These are phyloP conservation scores for Bipolaris zeicola DNA, from an alignment of 2,329 filamentous ascomycete species.

Conservation along the genomic window DNA sequence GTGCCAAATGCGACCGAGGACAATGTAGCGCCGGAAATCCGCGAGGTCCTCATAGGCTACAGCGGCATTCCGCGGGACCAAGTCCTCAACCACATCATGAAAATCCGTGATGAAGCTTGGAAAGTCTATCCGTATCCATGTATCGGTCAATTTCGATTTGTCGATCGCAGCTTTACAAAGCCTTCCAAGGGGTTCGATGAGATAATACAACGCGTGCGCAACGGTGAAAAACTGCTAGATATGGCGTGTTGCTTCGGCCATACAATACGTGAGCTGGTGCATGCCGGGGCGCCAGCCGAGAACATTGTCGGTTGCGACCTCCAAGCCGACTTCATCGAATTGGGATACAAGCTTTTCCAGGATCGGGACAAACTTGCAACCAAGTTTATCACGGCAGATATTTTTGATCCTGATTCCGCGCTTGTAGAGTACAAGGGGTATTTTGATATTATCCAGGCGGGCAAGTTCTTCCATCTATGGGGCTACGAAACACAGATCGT, in stretches of 20 bases:
- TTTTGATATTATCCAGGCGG: slow-evolving; percentile 49
- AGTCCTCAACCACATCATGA: slow-evolving; percentile 40
- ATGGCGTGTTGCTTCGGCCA: slow-evolving; percentile 55
- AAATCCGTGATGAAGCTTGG: slow-evolving; percentile 36
- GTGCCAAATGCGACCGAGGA: slow-evolving; percentile 27
- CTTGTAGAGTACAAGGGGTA: slow-evolving; percentile 34
- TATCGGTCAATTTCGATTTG: slow-evolving; percentile 41
- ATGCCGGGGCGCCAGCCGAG: slow-evolving; percentile 47
- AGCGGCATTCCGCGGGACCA: slow-evolving; percentile 42
- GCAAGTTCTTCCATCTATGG: slow-evolving; percentile 53
- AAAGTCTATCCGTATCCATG: slow-evolving; percentile 40
- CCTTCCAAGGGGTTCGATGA: slow-evolving; percentile 28
- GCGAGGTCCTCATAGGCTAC: slow-evolving; percentile 45
- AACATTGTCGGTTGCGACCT: slow-evolving; percentile 52
- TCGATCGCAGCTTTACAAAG: slow-evolving; percentile 33
- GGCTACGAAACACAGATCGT: slow-evolving; percentile 41
- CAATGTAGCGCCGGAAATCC: slow-evolving; percentile 32
- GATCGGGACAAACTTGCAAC: slow-evolving; percentile 50
- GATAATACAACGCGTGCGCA: slow-evolving; percentile 32
- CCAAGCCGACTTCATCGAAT: slow-evolving; percentile 54
- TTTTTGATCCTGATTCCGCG: slow-evolving; percentile 47
- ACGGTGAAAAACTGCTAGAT: slow-evolving; percentile 46
- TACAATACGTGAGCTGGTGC: slow-evolving; percentile 49
- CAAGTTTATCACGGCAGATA: slow-evolving; percentile 59
- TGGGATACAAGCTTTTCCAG: slow-evolving; percentile 54